Percentiles rank a stretch among this genome's conserved stretches.
Conservation (phyloP, 2,329 filamentous ascomycete species). For the Cladosporium velox region DNA sequence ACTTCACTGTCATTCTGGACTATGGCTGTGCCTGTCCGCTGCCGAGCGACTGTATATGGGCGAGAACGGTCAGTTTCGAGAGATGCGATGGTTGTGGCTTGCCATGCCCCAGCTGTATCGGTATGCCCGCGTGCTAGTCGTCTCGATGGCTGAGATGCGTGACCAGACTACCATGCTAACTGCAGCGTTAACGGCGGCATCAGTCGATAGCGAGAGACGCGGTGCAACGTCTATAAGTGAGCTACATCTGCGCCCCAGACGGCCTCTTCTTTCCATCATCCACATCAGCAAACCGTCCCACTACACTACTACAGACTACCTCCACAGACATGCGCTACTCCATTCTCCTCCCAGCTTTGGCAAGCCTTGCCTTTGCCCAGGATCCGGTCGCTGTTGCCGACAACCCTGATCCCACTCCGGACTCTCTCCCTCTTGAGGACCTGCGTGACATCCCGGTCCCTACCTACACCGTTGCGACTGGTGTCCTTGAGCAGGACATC, state of each 20-base stretch:
- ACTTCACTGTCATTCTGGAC: background rate
- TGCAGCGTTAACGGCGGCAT: background rate
- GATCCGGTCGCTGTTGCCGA: conserved; percentile 3
- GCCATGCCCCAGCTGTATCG: conserved; percentile 5
- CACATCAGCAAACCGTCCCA: background rate
- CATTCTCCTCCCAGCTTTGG: conserved; percentile 13
- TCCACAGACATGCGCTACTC: conserved; percentile 1
- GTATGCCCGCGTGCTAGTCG: conserved; percentile 1
- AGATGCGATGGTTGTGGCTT: conserved; percentile 1
- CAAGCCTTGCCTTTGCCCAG: conserved; percentile 18
- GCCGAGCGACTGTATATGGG: background rate
- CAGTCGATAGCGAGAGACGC: background rate
- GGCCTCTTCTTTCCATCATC: background rate
- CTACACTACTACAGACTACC: background rate
- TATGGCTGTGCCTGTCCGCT: background rate
- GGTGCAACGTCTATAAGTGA: background rate
- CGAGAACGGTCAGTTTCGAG: background rate
- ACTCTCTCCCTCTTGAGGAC: conserved; percentile 24
- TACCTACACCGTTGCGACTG: conserved; percentile 20
- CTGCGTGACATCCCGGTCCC: conserved; percentile 21
- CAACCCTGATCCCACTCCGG: conserved; percentile 16
- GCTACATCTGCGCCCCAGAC: background rate
- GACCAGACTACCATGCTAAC: background rate
- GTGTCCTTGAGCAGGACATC: conserved; percentile 3
- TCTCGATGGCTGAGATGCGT: background rate